Base-by-base conservation (phyloP, 495 filamentous ascomycete species). In the Penicillium herquei region DNA sequence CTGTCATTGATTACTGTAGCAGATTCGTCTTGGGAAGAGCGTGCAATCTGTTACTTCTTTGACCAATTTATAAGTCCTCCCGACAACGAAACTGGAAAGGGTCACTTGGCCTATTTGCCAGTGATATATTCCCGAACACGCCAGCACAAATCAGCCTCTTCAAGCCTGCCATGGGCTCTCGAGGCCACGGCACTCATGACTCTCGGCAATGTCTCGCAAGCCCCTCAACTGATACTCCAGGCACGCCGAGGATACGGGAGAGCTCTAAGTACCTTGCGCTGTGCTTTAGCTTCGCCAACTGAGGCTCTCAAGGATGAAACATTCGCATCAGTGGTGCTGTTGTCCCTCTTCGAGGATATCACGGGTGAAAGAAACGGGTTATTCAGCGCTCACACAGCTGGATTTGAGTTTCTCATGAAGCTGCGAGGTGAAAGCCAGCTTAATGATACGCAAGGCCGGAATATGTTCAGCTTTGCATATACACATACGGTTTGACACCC, bases 1-100 rank as follows among this genome's bases (percentile, higher is more conserved):
- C 47, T 70, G 14, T 57, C 59, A 0, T 34, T 67, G 7, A 58
- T 65, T 39, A 56, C 54, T 12, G 49, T 72, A 2, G 58, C 63
- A 1, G 74, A 76, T 58, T 53, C 71, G 8, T 70, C 62, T 0
- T 74, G 73, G 71, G 68, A 76, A 39, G 62, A 78, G 42, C 69
- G 73, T 7, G 74, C 75, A 3, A 17, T 74, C 2, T 77, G 74
- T 54, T 77, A 70, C 46, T 78, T 78, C 53, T 77, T 78, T 40
- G 72, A 76, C 21, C 75, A 78, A 49, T 78, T 68, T 46, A 75
- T 70, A 1, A 60, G 67, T 8, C 33, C 51, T 26, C 64, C 57
- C 10, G 51, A 66, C 3, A 7, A 7, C 1, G 62, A 70, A 14
- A 66, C 64, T 30, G 62, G 58, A 13, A 37, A 63, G 43, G 65